Evolutionary conservation across 495 filamentous ascomycete genomes (phyloP), one percentile per base, ranked within the genome.

Genomic region (Ascodesmis nigricans): DNA sequence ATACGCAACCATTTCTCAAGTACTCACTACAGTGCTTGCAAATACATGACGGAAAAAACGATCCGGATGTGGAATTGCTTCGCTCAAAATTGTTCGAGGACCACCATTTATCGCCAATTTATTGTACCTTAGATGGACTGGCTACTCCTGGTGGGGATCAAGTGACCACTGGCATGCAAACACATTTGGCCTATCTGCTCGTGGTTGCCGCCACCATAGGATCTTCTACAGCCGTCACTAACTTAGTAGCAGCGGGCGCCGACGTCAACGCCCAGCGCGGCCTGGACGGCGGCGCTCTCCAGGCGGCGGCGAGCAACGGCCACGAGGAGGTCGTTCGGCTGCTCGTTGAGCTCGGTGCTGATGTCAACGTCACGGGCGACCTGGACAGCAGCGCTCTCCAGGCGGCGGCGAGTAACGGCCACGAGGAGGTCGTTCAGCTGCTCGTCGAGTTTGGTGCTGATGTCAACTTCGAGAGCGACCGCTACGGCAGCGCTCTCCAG

Each of bases 321-420:
- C 30, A 17, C 5, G 30, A 33, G 9, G 16, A 14, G 30, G 30
- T 13, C 15, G 30, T 33, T 14, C 4, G 21, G 30, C 30, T 5
- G 30, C 30, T 33, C 18, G 6, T 33, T 9, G 30, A 24, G 11
- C 18, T 37, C 11, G 25, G 36, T 20, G 32, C 25, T 3, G 20
- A 38, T 25, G 18, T 13, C 16, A 19, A 8, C 8, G 19, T 15
- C 33, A 4, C n/a, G 5, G 14, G 26, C 21, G 16, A 24, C 19
- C 7, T 3, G 24, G 36, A 19, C 25, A 26, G 7, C 30, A 36
- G 17, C 9, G 29, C 39, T 29, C 31, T 45, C 15, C 32, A 38
- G 26, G 27, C 24, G 29, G 43, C 43, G 20, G 39, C 22, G 11
- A 7, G 7, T 9, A 21, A 30, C 1, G 33, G 23, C 10, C 32